Conservation (phyloP, 345 rosid genomes). For the Iberis pinnata region DNA sequence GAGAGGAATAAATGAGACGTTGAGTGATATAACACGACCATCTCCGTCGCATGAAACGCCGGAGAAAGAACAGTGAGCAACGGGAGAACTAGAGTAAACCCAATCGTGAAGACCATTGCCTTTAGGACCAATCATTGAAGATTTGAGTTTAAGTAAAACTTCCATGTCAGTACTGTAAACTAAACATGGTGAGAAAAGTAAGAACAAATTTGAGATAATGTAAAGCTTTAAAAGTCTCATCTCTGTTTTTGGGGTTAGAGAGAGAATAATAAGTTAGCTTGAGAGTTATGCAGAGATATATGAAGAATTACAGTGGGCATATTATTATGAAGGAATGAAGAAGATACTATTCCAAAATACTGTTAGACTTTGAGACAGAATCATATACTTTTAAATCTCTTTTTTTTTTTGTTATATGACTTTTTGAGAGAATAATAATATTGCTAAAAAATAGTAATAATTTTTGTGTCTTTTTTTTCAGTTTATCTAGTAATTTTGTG, state of each 20-base stretch:
- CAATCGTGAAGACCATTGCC: not conserved
- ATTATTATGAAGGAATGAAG: slow-evolving; percentile 2
- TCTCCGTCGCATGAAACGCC: not conserved
- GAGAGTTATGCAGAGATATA: not conserved
- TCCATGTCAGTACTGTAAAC: not conserved
- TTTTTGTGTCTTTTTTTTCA: too few species aligned
- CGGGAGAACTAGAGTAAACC: not conserved
- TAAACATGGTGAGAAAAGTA: not conserved
- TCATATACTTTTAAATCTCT: not conserved
- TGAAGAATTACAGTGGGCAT: slow-evolving; percentile 16
- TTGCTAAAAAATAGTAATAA: too few species aligned
- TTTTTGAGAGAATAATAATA: not conserved
- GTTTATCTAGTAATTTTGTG: too few species aligned
- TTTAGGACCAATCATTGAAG: not conserved
- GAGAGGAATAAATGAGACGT: not conserved
- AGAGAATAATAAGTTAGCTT: not conserved
- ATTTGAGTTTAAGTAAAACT: not conserved
- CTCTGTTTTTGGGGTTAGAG: not conserved
- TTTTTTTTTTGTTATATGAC: not conserved
- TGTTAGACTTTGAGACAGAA: slow-evolving; percentile 17
- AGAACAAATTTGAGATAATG: not conserved
- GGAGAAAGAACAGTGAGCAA: not conserved
- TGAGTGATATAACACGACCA: not conserved
- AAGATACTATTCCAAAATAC: slow-evolving; percentile 23
- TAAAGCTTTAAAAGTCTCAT: not conserved